Conservation (phyloP, 2,329 filamentous ascomycete species). For the Aspergillus sp. region DNA sequence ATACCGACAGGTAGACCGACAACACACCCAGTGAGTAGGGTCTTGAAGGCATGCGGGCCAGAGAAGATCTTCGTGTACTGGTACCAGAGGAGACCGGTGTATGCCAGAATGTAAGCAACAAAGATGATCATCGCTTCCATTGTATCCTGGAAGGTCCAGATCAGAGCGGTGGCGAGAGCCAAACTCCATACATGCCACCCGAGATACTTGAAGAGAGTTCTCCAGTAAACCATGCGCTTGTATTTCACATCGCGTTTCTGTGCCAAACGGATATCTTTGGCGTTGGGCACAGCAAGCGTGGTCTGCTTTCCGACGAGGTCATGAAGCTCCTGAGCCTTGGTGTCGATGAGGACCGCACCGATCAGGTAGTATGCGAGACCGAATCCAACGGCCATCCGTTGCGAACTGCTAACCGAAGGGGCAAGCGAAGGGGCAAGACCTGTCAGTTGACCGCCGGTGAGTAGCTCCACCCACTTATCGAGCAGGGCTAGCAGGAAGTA, state of each 20-base stretch:
- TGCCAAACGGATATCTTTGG: conserved; percentile 46
- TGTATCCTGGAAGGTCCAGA: conserved; percentile 55
- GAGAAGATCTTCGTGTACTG: conserved; percentile 57
- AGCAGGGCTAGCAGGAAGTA: conserved; percentile 59
- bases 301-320: conserved; percentile 46
- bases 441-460: conserved; percentile 47
- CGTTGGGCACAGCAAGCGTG: conserved; percentile 43
- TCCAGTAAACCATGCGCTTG: conserved; percentile 54
- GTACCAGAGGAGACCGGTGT: conserved; percentile 56
- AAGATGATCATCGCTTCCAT: conserved; percentile 51
- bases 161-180: conserved; percentile 50
- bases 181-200: conserved; percentile 56
- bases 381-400: conserved; percentile 54
- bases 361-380: conserved; percentile 60
- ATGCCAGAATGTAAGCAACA: conserved; percentile 51
- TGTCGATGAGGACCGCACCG: conserved; percentile 58
- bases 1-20: conserved; percentile 52
- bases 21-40: conserved; percentile 48
- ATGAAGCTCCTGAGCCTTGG: conserved; percentile 55
- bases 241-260: conserved; percentile 50
- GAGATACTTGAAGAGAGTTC: conserved; percentile 52
- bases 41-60: conserved; percentile 51
- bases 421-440: conserved; percentile 43
- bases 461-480: conserved; percentile 56
- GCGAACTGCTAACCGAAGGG: conserved; percentile 35